Base-by-base conservation (phyloP, 2,329 filamentous ascomycete genomes). In the Thermothelomyces thermophilus region DNA sequence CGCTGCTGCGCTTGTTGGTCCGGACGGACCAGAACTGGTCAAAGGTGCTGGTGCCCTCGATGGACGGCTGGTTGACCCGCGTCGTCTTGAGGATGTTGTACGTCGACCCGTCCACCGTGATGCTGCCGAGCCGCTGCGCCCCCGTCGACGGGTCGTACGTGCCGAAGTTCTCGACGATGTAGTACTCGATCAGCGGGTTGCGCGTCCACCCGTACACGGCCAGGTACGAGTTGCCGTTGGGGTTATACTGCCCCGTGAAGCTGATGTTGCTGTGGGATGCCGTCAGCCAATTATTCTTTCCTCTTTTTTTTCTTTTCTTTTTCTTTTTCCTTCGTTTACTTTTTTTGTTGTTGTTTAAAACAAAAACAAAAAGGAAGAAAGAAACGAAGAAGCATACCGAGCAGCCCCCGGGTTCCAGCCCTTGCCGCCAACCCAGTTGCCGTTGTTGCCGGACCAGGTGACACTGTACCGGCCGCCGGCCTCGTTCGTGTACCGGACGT, bases 401-500 rank as follows among this genome's bases (percentile, higher is more conserved):
- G 56, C 58, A 42, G 55, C 59, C 36, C 69, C 70, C 20, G 69
- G 66, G 48, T 67, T 71, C 73, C 73, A 76, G 26, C 74, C 73
- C 63, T 75, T 76, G 46, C 73, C 73, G 39, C 67, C 72, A 14
- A 75, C 71, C 56, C 73, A 73, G 64, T 75, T 72, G 55, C 69
- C 71, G 56, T 70, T 71, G 56, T 70, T 73, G 30, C 64, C 68
- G 43, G 66, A 64, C 77, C 77, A 81, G 4, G 46, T 65, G 6
- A 75, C 66, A 54, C 67, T 72, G 68, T 78, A 80, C 52, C 64
- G 62, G 20, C 79, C 77, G 17, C 64, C 72, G 4, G 64, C 62
- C 17, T 70, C 73, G 64, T 80, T 82, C 60, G 72, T 77, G 68
- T 82, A 82, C 34, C 67, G 73, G 7, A 76, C 73, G 36, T 66